Base-by-base conservation (phyloP, 2,329 filamentous ascomycete genomes). In the Fusarium sacchari region DNA sequence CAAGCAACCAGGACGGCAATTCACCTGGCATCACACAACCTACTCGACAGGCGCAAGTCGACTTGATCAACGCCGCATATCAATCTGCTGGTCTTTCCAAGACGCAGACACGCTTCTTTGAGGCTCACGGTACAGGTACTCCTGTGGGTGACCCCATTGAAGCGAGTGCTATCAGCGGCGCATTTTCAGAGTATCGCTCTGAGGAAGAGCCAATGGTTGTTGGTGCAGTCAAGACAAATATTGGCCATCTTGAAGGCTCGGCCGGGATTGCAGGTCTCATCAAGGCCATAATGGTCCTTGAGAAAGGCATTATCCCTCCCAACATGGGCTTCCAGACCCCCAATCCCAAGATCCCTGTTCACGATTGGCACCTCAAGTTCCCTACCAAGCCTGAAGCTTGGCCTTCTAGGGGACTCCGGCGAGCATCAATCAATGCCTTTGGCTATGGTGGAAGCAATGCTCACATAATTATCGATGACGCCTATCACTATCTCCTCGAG, bases 371-470 rank as follows among this genome's bases (percentile, higher is more conserved):
- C 3, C 28, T 64, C 7, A 66, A 68, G 53, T 60, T 68, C 20
- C 60, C 53, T 20, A 68, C 36, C 13, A 42, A 47, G 36, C 28
- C 56, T 20, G 47, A 47, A 15, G 26, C 30, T 1, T 68, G 65
- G 65, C 65, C 65, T 10, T 24, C 28, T 0, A 39, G 34, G 11
- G 65, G 46, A 20, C 53, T 65, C 3, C 40, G 65, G 12, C 55
- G 65, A 34, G 55, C 55, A 5, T 64, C 60, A 3, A 36, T 68
- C 30, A 68, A 68, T 28, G 47, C 52, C 15, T 68, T 68, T 28
- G 60, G 65, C 1, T 68, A 59, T n/a, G 65, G 65, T 37, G 60
- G 65, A 18, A 53, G 53, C 9, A 68, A 68, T 18, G 53, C 53
- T 18, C 60, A 68, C 18, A 46, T 65, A 7, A 53, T 68, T 2